Base-by-base conservation (phyloP, 1,139 yeast species). In the Casaregolazyma suthepensis region DNA sequence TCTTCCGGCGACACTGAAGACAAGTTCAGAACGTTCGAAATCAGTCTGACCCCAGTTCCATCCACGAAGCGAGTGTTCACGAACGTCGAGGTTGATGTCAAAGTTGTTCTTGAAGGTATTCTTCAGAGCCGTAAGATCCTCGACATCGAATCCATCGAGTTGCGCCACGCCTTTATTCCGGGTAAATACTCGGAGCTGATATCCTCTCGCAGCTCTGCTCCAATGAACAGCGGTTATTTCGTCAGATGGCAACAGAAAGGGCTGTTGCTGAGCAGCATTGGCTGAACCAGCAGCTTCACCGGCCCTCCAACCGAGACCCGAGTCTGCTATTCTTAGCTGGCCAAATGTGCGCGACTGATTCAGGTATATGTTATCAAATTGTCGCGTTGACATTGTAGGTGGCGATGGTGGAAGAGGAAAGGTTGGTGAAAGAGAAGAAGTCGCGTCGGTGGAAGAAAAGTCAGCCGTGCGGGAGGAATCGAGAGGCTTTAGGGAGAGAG, bases 11-110 rank as follows among this genome's bases (percentile, higher is more conserved):
- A 91, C 84, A 54, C 84, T 83, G 71, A 94, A 91, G 35, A 89
- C 80, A 71, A 93, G 75, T 68, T 93, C 99, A 62, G 90, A 88
- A 66, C 96, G 81, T 13, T 96, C 96, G 69, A 94, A 81, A 68
- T 91, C 96, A 10, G 93, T 78, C 59, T 85, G 83, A 54, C 99
- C 99, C 99, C 99, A 93, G 70, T 93, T 93, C 99, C 99, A 93
- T 44, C 99, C 99, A 71, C 97, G 81, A 61, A 93, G 75, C 5
- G 97, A 87, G 69, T 93, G 99, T 64, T 93, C 98, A 63, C 78
- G 82, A 59, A 80, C 85, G 63, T 93, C 98, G 58, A 94, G 76
- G 52, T 79, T 79, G 51, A 88, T 75, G 53, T 75, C 75, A 71
- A 90, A 89, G 64, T 87, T 81, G 61, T 91, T 78, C 65, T 87